These are phyloP conservation scores for Amylocarpus encephaloides DNA, from an alignment of 2,329 filamentous ascomycete genomes.

Conservation along the genomic window DNA sequence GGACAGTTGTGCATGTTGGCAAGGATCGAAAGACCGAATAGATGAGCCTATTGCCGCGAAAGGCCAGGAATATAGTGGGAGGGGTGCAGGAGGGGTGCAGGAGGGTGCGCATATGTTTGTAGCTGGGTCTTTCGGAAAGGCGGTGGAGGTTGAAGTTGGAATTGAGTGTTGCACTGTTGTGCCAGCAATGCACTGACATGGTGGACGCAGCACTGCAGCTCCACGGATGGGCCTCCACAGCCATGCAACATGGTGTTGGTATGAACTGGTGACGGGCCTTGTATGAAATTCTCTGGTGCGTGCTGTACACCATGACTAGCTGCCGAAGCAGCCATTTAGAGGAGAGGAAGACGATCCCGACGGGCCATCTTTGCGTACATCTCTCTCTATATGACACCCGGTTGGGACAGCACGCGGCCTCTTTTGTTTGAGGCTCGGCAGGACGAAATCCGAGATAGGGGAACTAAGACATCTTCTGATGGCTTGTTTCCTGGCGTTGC, in stretches of 20 bases:
- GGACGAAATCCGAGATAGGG: too few relatives aligned
- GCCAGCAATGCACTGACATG: neutral
- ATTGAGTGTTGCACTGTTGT: neutral
- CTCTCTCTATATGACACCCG: neutral
- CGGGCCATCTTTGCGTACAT: neutral
- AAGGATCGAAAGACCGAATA: neutral
- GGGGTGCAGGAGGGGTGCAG: neutral
- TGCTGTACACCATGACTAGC: neutral
- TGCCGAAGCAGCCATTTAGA: neutral
- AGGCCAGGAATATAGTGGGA: neutral
- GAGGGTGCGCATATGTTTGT: slow-evolving; percentile 1
- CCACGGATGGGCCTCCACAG: neutral
- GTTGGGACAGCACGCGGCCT: neutral
- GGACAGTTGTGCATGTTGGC: neutral
- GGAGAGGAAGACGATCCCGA: neutral
- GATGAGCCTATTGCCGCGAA: neutral
- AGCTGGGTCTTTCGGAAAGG: neutral
- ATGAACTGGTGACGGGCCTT: neutral
- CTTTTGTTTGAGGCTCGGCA: neutral
- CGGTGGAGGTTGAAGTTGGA: slow-evolving; percentile 2
- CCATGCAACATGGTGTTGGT: neutral
- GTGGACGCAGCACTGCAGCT: neutral
- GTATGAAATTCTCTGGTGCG: neutral
- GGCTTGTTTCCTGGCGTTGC: too few relatives aligned
- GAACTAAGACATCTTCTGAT: too few relatives aligned